A percentile compares a stretch with the other conserved stretches of the same genome.
Conservation (phyloP, 1,284 basidiomycete species). For the Coniferiporia sulphurascens region DNA sequence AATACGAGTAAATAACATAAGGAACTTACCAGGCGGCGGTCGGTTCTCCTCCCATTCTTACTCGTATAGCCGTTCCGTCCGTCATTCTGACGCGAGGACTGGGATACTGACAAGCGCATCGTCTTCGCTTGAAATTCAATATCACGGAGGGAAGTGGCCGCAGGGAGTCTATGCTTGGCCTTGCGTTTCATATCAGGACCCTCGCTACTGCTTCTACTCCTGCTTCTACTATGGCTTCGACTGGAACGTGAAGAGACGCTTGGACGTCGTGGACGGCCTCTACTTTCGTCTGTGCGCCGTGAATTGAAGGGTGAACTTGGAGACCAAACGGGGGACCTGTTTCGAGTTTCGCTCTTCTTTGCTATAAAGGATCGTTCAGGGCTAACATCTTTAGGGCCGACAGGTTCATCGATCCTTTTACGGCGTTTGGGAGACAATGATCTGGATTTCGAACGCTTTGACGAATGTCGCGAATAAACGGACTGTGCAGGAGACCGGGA, state of each 20-base stretch:
- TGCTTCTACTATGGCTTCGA: conserved; percentile 46
- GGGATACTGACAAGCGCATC: conserved; percentile 6
- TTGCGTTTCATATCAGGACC: conserved; percentile 46
- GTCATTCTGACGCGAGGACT: not conserved
- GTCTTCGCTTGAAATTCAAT: conserved; percentile 27
- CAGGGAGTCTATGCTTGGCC: conserved; percentile 60
- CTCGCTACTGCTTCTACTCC: conserved; percentile 49
- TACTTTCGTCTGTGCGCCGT: conserved; percentile 22
- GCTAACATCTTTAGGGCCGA: conserved; percentile 16
- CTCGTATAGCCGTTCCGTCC: not conserved
- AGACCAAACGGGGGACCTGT: conserved; percentile 5
- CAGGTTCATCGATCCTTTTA: conserved; percentile 26
- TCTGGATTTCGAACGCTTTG: conserved; percentile 58
- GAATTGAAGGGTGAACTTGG: conserved; percentile 12
- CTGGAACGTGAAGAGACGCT: conserved; percentile 43
- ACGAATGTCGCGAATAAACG: conserved; percentile 57
- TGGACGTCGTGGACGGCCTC: conserved; percentile 32
- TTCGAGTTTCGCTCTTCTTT: not conserved
- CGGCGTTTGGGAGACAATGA: conserved; percentile 53
- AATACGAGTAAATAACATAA: not conserved
- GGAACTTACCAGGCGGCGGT: not conserved
- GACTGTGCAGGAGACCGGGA: conserved; percentile 59
- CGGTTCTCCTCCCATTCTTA: not conserved
- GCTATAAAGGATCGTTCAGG: not conserved
- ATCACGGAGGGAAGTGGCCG: conserved; percentile 40